Conservation (phyloP, 1,139 yeast species). For the Diutina ranongensis region DNA sequence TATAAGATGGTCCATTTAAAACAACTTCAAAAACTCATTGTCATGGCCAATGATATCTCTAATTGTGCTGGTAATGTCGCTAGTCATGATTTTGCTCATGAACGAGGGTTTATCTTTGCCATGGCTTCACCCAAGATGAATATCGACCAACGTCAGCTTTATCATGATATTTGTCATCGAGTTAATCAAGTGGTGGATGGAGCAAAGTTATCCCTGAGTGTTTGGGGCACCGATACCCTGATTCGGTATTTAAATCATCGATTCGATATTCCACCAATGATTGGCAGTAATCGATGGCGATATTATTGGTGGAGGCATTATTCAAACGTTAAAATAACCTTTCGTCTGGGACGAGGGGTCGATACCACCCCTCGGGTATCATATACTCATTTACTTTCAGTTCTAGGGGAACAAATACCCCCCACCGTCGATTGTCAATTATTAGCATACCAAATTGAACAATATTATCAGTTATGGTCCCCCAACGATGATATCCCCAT, state of each 20-base stretch:
- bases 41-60: constrained; percentile 9
- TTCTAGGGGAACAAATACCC: background rate
- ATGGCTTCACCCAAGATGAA: background rate
- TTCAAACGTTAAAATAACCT: background rate
- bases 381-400: background rate
- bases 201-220: background rate
- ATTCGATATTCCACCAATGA: constrained; percentile 2
- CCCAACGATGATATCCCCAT: background rate
- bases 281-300: background rate
- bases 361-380: too few species aligned
- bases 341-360: background rate
- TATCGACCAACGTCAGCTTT: background rate
- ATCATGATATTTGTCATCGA: background rate
- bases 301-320: background rate
- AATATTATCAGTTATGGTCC: background rate
- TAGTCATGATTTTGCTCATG: background rate
- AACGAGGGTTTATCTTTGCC: background rate
- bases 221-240: background rate
- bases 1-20: constrained; percentile 10
- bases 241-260: background rate
- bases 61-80: background rate
- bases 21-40: constrained; percentile 8
- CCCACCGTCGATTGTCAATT: background rate
- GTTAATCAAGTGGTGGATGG: background rate
- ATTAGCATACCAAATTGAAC: background rate